These are phyloP conservation scores for Zygoascus hellenicus DNA, from an alignment of 1,139 yeast species.

Conservation along the genomic window DNA sequence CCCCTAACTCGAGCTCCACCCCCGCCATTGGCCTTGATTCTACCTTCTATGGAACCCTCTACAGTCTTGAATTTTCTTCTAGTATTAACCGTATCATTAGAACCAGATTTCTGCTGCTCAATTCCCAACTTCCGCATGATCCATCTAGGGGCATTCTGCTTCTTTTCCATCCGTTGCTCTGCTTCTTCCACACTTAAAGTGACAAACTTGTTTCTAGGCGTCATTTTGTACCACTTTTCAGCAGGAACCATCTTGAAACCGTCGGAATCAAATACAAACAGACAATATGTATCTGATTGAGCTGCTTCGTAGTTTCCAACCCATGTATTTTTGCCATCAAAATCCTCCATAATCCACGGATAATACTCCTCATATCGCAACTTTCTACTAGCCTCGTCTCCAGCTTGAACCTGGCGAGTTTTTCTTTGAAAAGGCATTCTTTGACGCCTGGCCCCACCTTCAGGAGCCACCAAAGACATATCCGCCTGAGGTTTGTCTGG, in stretches of 20 bases:
- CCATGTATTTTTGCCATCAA: conserved; percentile 88
- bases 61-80: conserved; percentile 51
- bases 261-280: conserved; percentile 77
- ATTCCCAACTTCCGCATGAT: conserved; percentile 85
- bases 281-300: conserved; percentile 76
- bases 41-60: conserved; percentile 39
- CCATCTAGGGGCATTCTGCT: conserved; percentile 83
- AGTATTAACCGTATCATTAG: conserved; percentile 15
- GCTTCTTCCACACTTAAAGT: conserved; percentile 95
- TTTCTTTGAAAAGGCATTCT: conserved; percentile 65
- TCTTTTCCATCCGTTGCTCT: conserved; percentile 85
- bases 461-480: conserved; percentile 71
- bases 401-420: conserved; percentile 74
- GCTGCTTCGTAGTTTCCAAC: conserved; percentile 97
- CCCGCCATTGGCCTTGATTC: background rate
- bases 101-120: conserved; percentile 35
- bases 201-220: conserved; percentile 89
- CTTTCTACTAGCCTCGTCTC: conserved; percentile 75
- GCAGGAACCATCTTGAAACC: conserved; percentile 95
- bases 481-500: conserved; percentile 39
- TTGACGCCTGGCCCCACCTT: conserved; percentile 78
- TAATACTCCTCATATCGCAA: conserved; percentile 90
- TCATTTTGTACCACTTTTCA: conserved; percentile 86
- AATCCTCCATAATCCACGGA: conserved; percentile 98
- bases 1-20: conserved; percentile 14